Evolutionary conservation across 305 asterid genomes (phyloP).

Genomic region (Solanum hybrid): DNA sequence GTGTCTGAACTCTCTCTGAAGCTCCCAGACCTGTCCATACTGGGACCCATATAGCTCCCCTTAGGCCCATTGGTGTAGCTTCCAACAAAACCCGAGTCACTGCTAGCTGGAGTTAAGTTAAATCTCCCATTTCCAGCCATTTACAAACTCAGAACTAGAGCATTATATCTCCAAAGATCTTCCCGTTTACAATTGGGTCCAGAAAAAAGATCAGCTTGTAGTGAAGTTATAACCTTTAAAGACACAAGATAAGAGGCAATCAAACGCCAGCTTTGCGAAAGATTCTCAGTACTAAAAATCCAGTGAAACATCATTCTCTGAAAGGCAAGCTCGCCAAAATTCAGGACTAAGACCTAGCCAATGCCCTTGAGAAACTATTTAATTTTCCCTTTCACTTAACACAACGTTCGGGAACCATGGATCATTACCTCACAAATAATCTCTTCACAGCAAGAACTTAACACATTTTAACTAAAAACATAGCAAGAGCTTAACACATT

Average conservation of each 20-base stretch:
- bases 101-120: conserved; percentile 63
- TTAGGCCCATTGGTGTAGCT: conserved; percentile 66
- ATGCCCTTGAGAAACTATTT: not conserved
- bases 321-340: not conserved
- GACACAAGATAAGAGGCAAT: conserved; percentile 19
- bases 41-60: conserved; percentile 48
- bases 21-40: conserved; percentile 67
- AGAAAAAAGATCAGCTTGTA: conserved; percentile 10
- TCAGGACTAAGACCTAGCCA: not conserved
- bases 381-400: not conserved
- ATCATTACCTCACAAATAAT: not conserved
- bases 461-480: not conserved
- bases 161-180: conserved; percentile 29
- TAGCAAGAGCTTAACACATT: not conserved
- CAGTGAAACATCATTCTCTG: not conserved
- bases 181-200: conserved; percentile 1
- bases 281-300: not conserved
- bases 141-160: conserved; percentile 13
- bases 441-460: not conserved
- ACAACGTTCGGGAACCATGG: not conserved
- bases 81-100: conserved; percentile 59
- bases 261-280: conserved; percentile 3
- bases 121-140: conserved; percentile 88
- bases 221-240: conserved; percentile 19
- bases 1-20: conserved; percentile 71